phyloP scores from a whole-genome alignment of 1,139 yeast genomes.

The Blastobotrys aristatus region DNA sequence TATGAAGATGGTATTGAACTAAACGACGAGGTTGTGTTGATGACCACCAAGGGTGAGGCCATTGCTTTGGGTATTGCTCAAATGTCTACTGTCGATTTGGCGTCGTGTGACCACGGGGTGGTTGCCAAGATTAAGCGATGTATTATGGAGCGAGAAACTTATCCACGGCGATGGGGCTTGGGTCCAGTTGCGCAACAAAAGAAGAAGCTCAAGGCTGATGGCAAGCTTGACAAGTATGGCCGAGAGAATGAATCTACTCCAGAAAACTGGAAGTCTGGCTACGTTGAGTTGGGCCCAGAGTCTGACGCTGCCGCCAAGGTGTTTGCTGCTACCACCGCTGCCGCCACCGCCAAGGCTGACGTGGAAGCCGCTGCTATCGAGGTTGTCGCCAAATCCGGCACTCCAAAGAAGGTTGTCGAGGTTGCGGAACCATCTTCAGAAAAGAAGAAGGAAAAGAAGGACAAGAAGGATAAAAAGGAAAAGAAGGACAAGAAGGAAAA shows the following conservation, averaged over 20 bases:
- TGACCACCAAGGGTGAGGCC: slow-evolving; percentile 99
- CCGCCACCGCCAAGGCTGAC: slow-evolving; percentile 29
- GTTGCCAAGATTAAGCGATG: slow-evolving; percentile 99
- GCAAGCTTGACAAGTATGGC: slow-evolving; percentile 94
- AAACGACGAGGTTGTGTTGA: slow-evolving; percentile 94
- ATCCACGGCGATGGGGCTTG: slow-evolving; percentile 99
- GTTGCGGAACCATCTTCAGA: slow-evolving; percentile 24
- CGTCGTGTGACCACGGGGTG: slow-evolving; percentile 96
- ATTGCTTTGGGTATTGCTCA: slow-evolving; percentile 98
- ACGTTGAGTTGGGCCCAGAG: slow-evolving; percentile 61
- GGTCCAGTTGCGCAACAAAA: slow-evolving; percentile 99
- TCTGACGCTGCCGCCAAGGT: slow-evolving; percentile 31
- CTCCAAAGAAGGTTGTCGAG: slow-evolving; percentile 46
- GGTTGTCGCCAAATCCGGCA: slow-evolving; percentile 36
- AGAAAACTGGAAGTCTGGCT: slow-evolving; percentile 81
- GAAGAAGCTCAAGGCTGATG: slow-evolving; percentile 96
- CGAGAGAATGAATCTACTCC: slow-evolving; percentile 93
- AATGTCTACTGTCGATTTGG: slow-evolving; percentile 96
- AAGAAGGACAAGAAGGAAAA: slow-evolving; percentile 67
- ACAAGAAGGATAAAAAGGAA: slow-evolving; percentile 51
- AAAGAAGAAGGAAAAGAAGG: slow-evolving; percentile 49
- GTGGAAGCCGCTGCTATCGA: slow-evolving; percentile 21
- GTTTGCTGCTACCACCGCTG: slow-evolving; percentile 28
- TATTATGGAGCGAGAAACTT: slow-evolving; percentile 98
- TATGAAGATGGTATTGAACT: slow-evolving; percentile 97